Evolutionary conservation across 345 rosid genomes (phyloP).

Genomic region (Geranium brycei): DNA sequence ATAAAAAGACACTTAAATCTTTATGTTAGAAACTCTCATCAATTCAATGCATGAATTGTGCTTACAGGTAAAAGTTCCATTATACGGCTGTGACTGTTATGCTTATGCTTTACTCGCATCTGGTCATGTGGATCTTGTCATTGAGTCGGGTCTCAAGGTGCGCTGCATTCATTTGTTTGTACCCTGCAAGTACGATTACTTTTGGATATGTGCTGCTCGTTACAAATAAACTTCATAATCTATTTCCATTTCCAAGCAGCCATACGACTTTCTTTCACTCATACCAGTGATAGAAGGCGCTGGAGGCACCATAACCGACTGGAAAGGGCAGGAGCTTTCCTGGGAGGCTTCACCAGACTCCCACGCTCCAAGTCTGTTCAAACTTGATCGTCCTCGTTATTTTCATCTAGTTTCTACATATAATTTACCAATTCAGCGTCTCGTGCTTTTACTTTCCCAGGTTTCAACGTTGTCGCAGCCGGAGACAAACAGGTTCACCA

Average conservation of each 20-base stretch:
- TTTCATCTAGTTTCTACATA: too few species aligned
- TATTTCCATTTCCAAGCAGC: slow-evolving; percentile 27
- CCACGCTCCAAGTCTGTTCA: slow-evolving; percentile 40
- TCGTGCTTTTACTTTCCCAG: slow-evolving; percentile 21
- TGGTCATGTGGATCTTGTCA: slow-evolving; percentile 86
- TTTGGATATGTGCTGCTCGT: too few species aligned
- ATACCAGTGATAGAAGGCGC: slow-evolving; percentile 88
- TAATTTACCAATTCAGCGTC: neutral
- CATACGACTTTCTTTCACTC: slow-evolving; percentile 81
- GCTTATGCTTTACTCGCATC: slow-evolving; percentile 96
- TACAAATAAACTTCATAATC: neutral
- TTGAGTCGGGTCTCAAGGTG: slow-evolving; percentile 92
- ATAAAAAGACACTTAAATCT: too few species aligned
- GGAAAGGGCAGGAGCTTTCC: slow-evolving; percentile 50
- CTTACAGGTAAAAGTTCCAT: slow-evolving; percentile 67
- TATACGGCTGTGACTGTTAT: slow-evolving; percentile 97
- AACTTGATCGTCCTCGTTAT: too few species aligned
- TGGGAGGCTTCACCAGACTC: slow-evolving; percentile 75
- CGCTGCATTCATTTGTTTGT: neutral
- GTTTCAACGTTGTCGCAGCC: slow-evolving; percentile 74
- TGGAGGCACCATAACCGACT: slow-evolving; percentile 77
- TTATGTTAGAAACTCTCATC: too few species aligned
- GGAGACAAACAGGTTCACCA: slow-evolving; percentile 59
- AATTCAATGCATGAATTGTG: neutral
- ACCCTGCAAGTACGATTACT: neutral